These are phyloP conservation scores for Wallacemonas sp. DNA, from an alignment of 208 protist genomes.

Conservation along the genomic window DNA sequence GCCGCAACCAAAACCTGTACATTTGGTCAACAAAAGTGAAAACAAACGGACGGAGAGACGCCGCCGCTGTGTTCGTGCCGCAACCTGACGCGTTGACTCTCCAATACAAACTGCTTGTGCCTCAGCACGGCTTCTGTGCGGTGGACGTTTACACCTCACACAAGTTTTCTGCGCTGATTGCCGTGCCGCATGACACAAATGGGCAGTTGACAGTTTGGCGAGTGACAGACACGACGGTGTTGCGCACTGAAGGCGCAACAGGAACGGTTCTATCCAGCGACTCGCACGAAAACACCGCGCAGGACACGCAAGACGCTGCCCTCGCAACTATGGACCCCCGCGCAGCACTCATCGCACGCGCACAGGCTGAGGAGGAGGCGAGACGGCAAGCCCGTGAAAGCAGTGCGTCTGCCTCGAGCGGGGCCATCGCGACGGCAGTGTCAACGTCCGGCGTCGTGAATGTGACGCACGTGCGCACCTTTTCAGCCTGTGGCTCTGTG, in stretches of 20 bases:
- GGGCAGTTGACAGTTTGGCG: slow-evolving; percentile 50
- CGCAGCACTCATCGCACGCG: slow-evolving; percentile 39
- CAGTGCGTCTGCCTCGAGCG: background rate
- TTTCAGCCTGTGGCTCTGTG: slow-evolving; percentile 33
- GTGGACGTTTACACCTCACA: slow-evolving; percentile 21
- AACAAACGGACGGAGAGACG: slow-evolving; percentile 6
- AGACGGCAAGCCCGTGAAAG: background rate
- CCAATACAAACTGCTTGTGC: slow-evolving; percentile 47
- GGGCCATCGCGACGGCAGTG: background rate
- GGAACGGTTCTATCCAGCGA: too few species aligned
- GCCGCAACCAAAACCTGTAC: slow-evolving; percentile 74
- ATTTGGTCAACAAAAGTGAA: slow-evolving; percentile 39
- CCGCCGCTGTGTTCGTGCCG: background rate
- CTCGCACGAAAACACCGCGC: background rate
- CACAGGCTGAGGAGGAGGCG: slow-evolving; percentile 18
- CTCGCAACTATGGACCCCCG: slow-evolving; percentile 32
- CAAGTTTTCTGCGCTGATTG: slow-evolving; percentile 20
- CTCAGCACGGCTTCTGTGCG: slow-evolving; percentile 75
- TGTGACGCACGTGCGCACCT: slow-evolving; percentile 29
- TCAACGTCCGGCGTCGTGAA: slow-evolving; percentile 13
- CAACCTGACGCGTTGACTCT: slow-evolving; percentile 17
- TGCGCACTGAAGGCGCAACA: background rate
- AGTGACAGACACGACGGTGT: background rate
- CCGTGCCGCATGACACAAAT: slow-evolving; percentile 56
- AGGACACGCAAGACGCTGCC: slow-evolving; percentile 1